Percentiles rank a stretch among this genome's conserved stretches.
These are phyloP conservation scores for Aspergillus arachidicola DNA, from an alignment of 2,329 filamentous ascomycete genomes.

Conservation along the genomic window DNA sequence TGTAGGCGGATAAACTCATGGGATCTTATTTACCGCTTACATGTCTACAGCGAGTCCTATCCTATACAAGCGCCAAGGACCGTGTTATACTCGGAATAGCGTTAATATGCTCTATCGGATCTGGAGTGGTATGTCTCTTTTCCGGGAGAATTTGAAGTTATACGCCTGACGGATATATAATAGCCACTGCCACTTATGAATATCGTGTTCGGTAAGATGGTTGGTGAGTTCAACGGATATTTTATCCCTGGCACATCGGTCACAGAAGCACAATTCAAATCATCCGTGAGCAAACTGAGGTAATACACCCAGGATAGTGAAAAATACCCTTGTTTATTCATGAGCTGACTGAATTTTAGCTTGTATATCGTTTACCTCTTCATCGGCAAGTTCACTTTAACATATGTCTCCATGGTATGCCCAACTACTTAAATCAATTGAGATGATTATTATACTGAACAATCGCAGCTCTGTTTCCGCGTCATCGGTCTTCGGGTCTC, in stretches of 20 bases:
- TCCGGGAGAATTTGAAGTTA: not conserved
- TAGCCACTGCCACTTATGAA: slow-evolving; percentile 57
- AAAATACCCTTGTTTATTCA: not conserved
- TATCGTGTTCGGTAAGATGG: slow-evolving; percentile 58
- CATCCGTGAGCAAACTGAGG: slow-evolving; percentile 49
- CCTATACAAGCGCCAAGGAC: slow-evolving; percentile 24
- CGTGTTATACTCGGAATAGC: slow-evolving; percentile 22
- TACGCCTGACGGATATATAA: not conserved
- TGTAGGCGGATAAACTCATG: slow-evolving; percentile 5
- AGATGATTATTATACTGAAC: not conserved
- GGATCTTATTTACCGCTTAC: not conserved
- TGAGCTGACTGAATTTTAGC: slow-evolving; percentile 30
- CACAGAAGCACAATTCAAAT: slow-evolving; percentile 53
- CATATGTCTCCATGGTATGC: slow-evolving; percentile 58
- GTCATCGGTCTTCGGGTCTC: slow-evolving; percentile 55
- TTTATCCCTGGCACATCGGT: slow-evolving; percentile 46
- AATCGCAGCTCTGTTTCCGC: slow-evolving; percentile 46
- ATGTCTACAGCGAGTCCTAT: slow-evolving; percentile 23
- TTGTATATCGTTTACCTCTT: slow-evolving; percentile 63
- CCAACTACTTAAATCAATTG: not conserved
- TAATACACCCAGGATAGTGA: not conserved
- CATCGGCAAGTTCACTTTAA: slow-evolving; percentile 56
- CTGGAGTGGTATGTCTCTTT: slow-evolving; percentile 29
- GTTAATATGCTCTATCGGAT: slow-evolving; percentile 25
- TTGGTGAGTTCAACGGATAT: slow-evolving; percentile 61